Evolutionary conservation across 192 early-diverging fungal species (phyloP).

Genomic region (Coemansia interrupta): DNA sequence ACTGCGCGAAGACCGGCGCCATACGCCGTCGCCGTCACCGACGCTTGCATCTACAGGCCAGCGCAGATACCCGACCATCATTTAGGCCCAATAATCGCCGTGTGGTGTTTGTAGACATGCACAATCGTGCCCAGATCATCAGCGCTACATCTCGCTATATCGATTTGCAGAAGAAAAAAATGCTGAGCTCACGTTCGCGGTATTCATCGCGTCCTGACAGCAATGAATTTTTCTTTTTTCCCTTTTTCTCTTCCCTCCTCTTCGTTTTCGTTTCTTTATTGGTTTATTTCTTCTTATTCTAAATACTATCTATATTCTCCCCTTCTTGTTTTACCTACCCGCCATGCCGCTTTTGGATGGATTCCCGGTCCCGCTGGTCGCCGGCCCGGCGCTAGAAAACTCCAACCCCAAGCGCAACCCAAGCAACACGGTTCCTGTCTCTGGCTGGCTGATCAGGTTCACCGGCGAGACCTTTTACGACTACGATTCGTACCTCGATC

Average conservation of each 20-base stretch:
- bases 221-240: slow-evolving; percentile 4
- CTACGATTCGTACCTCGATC: slow-evolving; percentile 67
- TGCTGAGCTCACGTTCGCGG: not conserved
- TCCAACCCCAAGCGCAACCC: not conserved
- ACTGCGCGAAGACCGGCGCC: no score
- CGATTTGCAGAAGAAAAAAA: not conserved
- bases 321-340: not conserved
- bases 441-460: slow-evolving; percentile 43
- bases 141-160: not conserved
- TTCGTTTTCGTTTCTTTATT: slow-evolving; percentile 9
- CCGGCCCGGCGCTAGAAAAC: not conserved
- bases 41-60: no score
- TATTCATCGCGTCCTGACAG: not conserved
- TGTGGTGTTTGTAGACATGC: no score
- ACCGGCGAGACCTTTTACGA: slow-evolving; percentile 44
- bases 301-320: not conserved
- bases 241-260: not conserved
- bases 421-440: not conserved
- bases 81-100: no score
- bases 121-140: not conserved
- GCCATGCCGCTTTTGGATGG: slow-evolving; percentile 45
- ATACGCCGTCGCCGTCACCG: no score
- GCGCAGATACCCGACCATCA: no score
- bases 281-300: not conserved
- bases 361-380: slow-evolving; percentile 9